A percentile compares a stretch with the other conserved stretches of the same genome.
phyloP scores from a whole-genome alignment of 106 monocot genomes.

The Alisma plantagoaquatica region DNA sequence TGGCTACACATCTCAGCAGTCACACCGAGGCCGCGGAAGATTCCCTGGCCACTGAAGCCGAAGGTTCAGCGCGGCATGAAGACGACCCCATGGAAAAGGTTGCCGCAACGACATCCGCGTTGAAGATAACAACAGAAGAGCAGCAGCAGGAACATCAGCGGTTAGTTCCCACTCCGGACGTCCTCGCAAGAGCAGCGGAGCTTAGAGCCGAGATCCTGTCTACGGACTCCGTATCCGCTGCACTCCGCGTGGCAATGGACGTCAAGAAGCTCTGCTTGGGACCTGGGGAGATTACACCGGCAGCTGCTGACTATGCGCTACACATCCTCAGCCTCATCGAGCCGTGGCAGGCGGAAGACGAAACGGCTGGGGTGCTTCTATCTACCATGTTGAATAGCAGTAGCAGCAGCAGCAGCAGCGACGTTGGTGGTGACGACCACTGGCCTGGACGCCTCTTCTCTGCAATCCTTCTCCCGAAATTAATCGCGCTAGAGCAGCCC shows the following conservation, averaged over 20 bases:
- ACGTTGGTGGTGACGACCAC: background rate
- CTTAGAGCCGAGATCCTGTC: constrained; percentile 26
- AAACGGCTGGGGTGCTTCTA: constrained; percentile 36
- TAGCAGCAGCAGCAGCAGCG: too few relatives aligned
- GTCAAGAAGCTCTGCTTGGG: constrained; percentile 44
- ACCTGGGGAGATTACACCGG: constrained; percentile 17
- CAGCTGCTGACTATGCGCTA: constrained; percentile 9
- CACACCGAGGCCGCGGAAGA: background rate
- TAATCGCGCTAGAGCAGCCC: too few relatives aligned
- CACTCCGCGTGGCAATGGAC: constrained; percentile 21
- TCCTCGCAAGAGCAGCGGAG: constrained; percentile 15
- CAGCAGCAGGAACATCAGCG: too few relatives aligned
- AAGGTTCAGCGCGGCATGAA: background rate
- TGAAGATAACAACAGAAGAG: too few relatives aligned
- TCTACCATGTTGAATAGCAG: constrained; percentile 22
- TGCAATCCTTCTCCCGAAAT: constrained; percentile 53
- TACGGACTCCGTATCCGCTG: constrained; percentile 17
- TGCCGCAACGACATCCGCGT: background rate
- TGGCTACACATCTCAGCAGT: background rate
- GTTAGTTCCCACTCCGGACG: constrained; percentile 17
- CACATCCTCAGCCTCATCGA: constrained; percentile 42
- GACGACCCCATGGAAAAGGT: constrained; percentile 5
- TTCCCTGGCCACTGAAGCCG: background rate
- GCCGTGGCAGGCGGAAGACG: constrained; percentile 71
- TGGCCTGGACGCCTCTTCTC: constrained; percentile 52